Conservation (phyloP, 1,284 basidiomycete species). For the Taiwanofungus camphoratus region DNA sequence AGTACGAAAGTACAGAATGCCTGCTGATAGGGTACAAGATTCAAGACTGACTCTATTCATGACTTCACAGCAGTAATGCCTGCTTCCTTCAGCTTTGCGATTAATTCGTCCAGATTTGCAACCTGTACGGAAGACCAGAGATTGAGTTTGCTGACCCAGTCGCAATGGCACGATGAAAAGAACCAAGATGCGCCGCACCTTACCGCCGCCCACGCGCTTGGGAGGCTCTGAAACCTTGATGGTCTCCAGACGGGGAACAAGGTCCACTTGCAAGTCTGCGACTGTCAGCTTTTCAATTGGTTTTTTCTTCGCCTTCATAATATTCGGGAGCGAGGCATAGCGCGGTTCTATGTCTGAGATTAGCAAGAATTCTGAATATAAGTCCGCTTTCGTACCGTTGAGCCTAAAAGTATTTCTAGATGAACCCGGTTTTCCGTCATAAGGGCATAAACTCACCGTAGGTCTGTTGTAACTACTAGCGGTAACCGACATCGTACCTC, state of each 20-base stretch:
- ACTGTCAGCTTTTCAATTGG: slow-evolving; percentile 83
- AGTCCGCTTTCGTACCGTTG: slow-evolving; percentile 43
- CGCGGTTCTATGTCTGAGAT: slow-evolving; percentile 64
- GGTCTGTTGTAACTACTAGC: slow-evolving; percentile 88
- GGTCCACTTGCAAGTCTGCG: slow-evolving; percentile 79
- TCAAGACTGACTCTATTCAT: too few species aligned
- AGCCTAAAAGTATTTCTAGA: slow-evolving; percentile 38
- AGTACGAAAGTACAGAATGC: too few species aligned
- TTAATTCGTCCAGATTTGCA: slow-evolving; percentile 83
- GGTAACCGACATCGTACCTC: slow-evolving; percentile 81
- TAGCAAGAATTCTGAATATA: slow-evolving; percentile 1
- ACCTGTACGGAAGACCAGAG: too few species aligned
- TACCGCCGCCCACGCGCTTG: slow-evolving; percentile 86
- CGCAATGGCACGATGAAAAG: not conserved
- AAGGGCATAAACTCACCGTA: slow-evolving; percentile 56
- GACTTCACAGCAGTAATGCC: slow-evolving; percentile 58
- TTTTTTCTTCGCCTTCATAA: slow-evolving; percentile 99
- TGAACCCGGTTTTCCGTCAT: too few species aligned
- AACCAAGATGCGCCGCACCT: slow-evolving; percentile 45
- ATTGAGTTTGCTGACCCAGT: not conserved
- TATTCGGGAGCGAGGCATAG: slow-evolving; percentile 91
- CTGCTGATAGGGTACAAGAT: too few species aligned
- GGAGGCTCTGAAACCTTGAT: slow-evolving; percentile 91
- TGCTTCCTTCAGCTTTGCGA: slow-evolving; percentile 87
- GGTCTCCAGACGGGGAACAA: slow-evolving; percentile 79